Percentiles rank a stretch among this genome's conserved stretches.
These are phyloP conservation scores for Scolecobasidium constrictum DNA, from an alignment of 2,329 filamentous ascomycete genomes.

Conservation along the genomic window DNA sequence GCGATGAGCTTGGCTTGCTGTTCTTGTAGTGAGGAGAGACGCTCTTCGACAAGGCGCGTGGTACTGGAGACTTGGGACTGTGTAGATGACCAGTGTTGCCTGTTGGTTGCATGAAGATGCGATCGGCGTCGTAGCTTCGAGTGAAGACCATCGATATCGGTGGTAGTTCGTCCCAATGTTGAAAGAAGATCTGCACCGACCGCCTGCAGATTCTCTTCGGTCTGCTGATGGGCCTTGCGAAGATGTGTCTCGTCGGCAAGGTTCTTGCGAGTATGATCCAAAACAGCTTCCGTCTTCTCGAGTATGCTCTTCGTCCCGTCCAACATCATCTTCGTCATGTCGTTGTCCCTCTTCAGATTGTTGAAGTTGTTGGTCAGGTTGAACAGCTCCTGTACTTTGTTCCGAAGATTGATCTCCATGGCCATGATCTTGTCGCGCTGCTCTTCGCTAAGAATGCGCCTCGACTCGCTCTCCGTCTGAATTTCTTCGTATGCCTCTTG, in stretches of 20 bases:
- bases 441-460: slow-evolving; percentile 83
- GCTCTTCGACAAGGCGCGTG: slow-evolving; percentile 64
- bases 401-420: slow-evolving; percentile 78
- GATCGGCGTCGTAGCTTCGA: slow-evolving; percentile 81
- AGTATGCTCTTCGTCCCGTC: slow-evolving; percentile 73
- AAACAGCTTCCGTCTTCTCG: slow-evolving; percentile 76
- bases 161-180: slow-evolving; percentile 66
- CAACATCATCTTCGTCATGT: slow-evolving; percentile 59
- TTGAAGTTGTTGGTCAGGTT: slow-evolving; percentile 78
- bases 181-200: slow-evolving; percentile 68
- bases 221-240: slow-evolving; percentile 74
- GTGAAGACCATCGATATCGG: slow-evolving; percentile 70
- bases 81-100: slow-evolving; percentile 65
- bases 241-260: slow-evolving; percentile 71
- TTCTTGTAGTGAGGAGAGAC: slow-evolving; percentile 59
- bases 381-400: slow-evolving; percentile 90
- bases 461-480: slow-evolving; percentile 82
- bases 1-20: slow-evolving; percentile 64
- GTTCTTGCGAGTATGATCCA: slow-evolving; percentile 63
- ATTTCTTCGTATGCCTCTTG: slow-evolving; percentile 86
- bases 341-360: slow-evolving; percentile 79
- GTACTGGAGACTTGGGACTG: slow-evolving; percentile 66
- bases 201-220: slow-evolving; percentile 63
- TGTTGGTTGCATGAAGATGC: slow-evolving; percentile 70
- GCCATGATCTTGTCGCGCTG: slow-evolving; percentile 86